Base-by-base conservation (phyloP, 495 filamentous ascomycete genomes). In the Podospora tetraspora region DNA sequence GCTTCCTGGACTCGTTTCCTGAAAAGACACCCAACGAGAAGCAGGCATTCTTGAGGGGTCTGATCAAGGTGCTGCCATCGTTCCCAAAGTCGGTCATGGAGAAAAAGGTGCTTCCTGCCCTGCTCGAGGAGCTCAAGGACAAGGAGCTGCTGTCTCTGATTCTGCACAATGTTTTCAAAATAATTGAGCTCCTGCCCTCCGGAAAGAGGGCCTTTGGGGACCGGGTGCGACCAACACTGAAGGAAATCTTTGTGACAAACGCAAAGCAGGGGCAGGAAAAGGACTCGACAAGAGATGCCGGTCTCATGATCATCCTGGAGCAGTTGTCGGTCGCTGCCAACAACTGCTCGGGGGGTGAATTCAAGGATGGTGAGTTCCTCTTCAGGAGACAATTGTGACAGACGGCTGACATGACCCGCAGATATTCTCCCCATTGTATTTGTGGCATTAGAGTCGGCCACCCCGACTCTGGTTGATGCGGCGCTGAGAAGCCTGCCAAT, bases 61-160 rank as follows among this genome's bases (percentile, higher is more conserved):
- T 99, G 29, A 89, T 90, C 64, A 89, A 91, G 25, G 92, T 98
- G 4, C 77, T 98, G 8, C 88, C 90, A 1, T 93, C 94, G 34
- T 99, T 99, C 72, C 95, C 95, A 22, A 91, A 90, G 57, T 91
- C 91, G 0, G 93, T 98, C 0, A 84, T 99, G 76, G 95, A 97
- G 72, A 97, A 93, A 79, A 99, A 99, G 77, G 81, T 99, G 1
- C 82, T 99, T 1, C 93, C 92, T 0, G 93, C 89, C 0, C 77
- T 99, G 25, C 79, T 98, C 16, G 96, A 99, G 59, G 96, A 99
- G 76, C 85, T 90, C 72, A 97, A 97, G 72, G 95, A 99, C 73
- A 90, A 88, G 22, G 93, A 95, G 57, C 82, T 97, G 0, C 79
- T 97, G 1, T 87, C 93, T 1, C 81, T 96, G 21, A 88, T 97